Evolutionary conservation across 2,329 filamentous ascomycete species (phyloP).

Genomic region (Epichloe brachyelytri): DNA sequence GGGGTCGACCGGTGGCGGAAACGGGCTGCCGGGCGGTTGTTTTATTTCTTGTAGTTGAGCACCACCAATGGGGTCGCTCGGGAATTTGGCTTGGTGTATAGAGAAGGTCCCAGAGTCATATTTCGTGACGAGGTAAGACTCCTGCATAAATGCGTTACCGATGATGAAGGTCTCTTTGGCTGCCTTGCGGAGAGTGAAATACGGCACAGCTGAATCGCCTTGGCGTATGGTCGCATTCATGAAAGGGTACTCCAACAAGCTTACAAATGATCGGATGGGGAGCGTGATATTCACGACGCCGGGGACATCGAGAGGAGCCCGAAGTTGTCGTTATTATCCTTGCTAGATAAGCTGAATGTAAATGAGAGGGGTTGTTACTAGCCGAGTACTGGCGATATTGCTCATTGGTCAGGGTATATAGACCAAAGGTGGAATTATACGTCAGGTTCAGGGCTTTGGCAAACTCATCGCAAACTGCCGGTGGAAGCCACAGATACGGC

Average conservation of each 20-base stretch:
- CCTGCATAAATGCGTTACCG: slow-evolving; percentile 57
- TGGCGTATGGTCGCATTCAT: slow-evolving; percentile 29
- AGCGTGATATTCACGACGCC: slow-evolving; percentile 46
- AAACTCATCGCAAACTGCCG: slow-evolving; percentile 48
- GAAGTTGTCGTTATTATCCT: slow-evolving; percentile 39
- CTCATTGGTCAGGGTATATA: slow-evolving; percentile 51
- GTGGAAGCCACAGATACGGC: slow-evolving; percentile 51
- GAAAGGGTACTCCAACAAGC: slow-evolving; percentile 37
- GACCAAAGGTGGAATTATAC: slow-evolving; percentile 48
- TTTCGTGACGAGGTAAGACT: slow-evolving; percentile 47
- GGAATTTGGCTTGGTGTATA: slow-evolving; percentile 41
- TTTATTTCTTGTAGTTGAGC: slow-evolving; percentile 29
- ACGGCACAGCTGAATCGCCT: slow-evolving; percentile 35
- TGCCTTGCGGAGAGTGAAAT: slow-evolving; percentile 53
- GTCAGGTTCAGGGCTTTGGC: slow-evolving; percentile 50
- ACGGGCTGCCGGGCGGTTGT: slow-evolving; percentile 32
- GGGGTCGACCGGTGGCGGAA: slow-evolving; percentile 24
- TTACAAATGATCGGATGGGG: slow-evolving; percentile 36
- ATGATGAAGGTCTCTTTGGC: slow-evolving; percentile 42
- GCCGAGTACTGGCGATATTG: slow-evolving; percentile 35
- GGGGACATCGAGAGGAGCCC: slow-evolving; percentile 31
- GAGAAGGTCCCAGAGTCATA: slow-evolving; percentile 42
- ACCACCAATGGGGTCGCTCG: slow-evolving; percentile 26
- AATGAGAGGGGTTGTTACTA: slow-evolving; percentile 33
- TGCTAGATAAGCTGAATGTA: slow-evolving; percentile 43